Base-by-base conservation (phyloP, 805 yeast species). In the Wickerhamomyces strasburgensis region DNA sequence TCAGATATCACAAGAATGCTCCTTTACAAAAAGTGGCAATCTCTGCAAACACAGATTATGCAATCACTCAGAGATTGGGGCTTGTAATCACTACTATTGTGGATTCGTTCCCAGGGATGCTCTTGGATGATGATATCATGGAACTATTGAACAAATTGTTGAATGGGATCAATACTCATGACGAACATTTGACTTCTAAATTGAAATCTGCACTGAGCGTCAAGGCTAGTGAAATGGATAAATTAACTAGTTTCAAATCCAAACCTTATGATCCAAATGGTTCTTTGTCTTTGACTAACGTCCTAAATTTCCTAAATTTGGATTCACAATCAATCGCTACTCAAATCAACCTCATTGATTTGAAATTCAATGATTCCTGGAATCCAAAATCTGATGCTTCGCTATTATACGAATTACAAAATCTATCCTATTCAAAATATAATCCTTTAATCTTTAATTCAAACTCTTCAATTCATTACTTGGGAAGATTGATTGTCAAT, bases 361-460 rank as follows among this genome's bases (percentile, higher is more conserved):
- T 80, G 39, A 71, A 70, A 35, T 84, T 83, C 51, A 78, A 75
- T 57, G 60, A 60, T 14, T 52, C 60, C 3, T 90, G 97, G 97
- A 80, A 84, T 38, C 88, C 96, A 4, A 72, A 80, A 43, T 60
- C 65, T 11, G 98, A 90, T 61, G 77, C 81, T 40, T 82, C 95
- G 0, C 65, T 89, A 39, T 65, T 88, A 27, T 77, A 82, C 44
- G 78, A 74, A 38, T 49, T 60, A 16, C 47, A 45, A 13, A 51
- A 49, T 5, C 29, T 54, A 19, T 13, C 61, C 37, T 47, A 65
- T 60, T 51, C 76, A 43, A 61, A 75, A 37, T 50, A 74, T 40
- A 86, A 87, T 50, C 95, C 97, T 2, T 67, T 89, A 34, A 73
- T 86, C 6, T 87, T 86, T 64, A 81, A 83, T 50, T 72, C 82